These are phyloP conservation scores for Colletotrichum sp. DNA, from an alignment of 2,329 filamentous ascomycete genomes.

Conservation along the genomic window DNA sequence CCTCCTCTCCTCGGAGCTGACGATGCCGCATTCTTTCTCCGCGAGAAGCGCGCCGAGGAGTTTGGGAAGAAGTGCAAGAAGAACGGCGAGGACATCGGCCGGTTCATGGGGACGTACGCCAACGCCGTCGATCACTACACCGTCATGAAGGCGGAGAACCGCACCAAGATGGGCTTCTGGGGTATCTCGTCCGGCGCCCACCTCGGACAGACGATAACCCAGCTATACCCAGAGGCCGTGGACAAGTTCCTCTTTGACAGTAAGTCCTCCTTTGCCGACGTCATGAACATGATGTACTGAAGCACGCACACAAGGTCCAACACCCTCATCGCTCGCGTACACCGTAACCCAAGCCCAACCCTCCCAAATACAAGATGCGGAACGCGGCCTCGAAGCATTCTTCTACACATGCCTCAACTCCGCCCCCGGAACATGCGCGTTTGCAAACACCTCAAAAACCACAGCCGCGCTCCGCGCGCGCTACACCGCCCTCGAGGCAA, in stretches of 20 bases:
- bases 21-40: neutral
- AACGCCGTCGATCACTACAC: slow-evolving; percentile 3
- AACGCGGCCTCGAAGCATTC: neutral
- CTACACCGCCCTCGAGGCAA: neutral
- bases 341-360: neutral
- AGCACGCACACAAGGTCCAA: neutral
- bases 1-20: neutral
- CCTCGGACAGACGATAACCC: neutral
- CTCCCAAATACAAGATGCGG: neutral
- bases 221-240: neutral
- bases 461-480: neutral
- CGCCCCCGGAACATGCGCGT: neutral
- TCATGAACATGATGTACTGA: neutral
- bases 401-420: neutral
- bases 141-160: slow-evolving; percentile 5
- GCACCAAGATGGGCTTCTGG: slow-evolving; percentile 6
- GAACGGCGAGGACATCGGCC: neutral
- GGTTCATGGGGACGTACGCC: slow-evolving; percentile 6
- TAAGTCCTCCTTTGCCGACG: neutral
- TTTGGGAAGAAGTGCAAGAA: neutral
- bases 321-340: neutral
- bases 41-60: neutral
- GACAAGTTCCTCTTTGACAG: slow-evolving; percentile 8
- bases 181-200: neutral
- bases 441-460: neutral